phyloP scores from a whole-genome alignment of 306 rosid genomes.

The Dalbergia cultrata region DNA sequence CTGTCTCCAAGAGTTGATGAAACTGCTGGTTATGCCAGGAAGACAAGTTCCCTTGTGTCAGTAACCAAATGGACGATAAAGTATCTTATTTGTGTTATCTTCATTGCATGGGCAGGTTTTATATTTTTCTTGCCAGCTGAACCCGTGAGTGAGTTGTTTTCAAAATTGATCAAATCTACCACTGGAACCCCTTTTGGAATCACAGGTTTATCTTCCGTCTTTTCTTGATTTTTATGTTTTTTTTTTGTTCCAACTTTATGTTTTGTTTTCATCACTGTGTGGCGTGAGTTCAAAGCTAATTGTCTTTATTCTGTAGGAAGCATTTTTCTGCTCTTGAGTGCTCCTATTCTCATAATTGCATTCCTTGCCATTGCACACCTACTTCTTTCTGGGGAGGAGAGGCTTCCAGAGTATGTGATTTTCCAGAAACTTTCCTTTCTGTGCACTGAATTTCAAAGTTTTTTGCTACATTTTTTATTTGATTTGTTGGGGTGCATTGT shows the following conservation, averaged over 20 bases:
- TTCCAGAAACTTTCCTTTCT: neutral
- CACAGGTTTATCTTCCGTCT: conserved; percentile 58
- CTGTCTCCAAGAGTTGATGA: conserved; percentile 32
- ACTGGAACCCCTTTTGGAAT: conserved; percentile 59
- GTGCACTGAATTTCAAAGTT: conserved; percentile 4
- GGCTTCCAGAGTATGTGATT: conserved; percentile 60
- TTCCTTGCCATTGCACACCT: conserved; percentile 69
- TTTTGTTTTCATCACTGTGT: neutral
- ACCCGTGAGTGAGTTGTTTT: conserved; percentile 31
- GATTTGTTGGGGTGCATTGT: neutral
- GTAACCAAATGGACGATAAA: conserved; percentile 64
- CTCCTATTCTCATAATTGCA: conserved; percentile 74
- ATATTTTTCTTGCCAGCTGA: conserved; percentile 63
- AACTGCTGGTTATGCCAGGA: conserved; percentile 46
- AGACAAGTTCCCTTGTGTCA: conserved; percentile 43
- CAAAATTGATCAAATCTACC: conserved; percentile 26
- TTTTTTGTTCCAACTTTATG: neutral
- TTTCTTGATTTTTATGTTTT: neutral
- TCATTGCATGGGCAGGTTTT: conserved; percentile 64
- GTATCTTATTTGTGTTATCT: conserved; percentile 58
- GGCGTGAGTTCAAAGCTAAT: conserved; percentile 38
- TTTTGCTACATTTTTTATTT: neutral
- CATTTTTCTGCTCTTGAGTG: conserved; percentile 60
- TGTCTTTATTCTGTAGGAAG: conserved; percentile 63
- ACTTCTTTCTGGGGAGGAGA: conserved; percentile 66